phyloP scores from a whole-genome alignment of 805 yeast genomes.

The Blastobotrys mokoenaii region DNA sequence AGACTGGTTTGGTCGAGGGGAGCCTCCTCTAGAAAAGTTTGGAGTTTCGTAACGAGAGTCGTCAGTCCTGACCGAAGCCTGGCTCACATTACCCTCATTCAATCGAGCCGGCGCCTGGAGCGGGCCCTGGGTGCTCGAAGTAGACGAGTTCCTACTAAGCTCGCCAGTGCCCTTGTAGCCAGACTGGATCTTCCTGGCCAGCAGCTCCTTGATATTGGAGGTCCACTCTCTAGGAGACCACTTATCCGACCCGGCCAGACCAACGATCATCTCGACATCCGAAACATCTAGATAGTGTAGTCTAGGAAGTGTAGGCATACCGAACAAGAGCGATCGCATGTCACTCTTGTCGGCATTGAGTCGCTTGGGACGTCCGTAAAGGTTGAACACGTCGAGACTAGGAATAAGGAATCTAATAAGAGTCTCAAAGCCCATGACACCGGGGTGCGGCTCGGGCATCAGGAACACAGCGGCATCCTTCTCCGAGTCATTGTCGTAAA shows the following conservation, averaged over 20 bases:
- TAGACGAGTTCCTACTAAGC: neutral
- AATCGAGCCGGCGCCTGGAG: neutral
- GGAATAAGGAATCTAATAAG: slow-evolving; percentile 73
- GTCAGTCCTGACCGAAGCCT: neutral
- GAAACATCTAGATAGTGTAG: slow-evolving; percentile 62
- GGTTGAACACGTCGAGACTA: slow-evolving; percentile 61
- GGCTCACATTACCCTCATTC: neutral
- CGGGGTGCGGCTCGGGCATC: slow-evolving; percentile 79
- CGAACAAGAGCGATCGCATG: slow-evolving; percentile 60
- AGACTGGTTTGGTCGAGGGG: slow-evolving; percentile 3
- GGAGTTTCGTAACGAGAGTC: neutral
- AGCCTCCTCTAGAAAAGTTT: neutral
- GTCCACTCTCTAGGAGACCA: slow-evolving; percentile 64
- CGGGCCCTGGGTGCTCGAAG: neutral
- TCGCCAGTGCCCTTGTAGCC: slow-evolving; percentile 38
- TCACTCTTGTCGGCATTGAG: slow-evolving; percentile 68
- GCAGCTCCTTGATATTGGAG: slow-evolving; percentile 42
- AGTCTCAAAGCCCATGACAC: slow-evolving; percentile 79
- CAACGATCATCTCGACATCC: slow-evolving; percentile 42
- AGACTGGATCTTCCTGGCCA: slow-evolving; percentile 43
- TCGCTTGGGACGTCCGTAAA: slow-evolving; percentile 76
- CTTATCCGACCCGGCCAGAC: slow-evolving; percentile 28
- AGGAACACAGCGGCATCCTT: slow-evolving; percentile 58
- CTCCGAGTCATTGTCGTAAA: slow-evolving; percentile 28
- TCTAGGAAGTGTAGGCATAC: slow-evolving; percentile 73